Evolutionary conservation across 2,329 filamentous ascomycete species (phyloP).

Genomic region (Diaporthe vexans): DNA sequence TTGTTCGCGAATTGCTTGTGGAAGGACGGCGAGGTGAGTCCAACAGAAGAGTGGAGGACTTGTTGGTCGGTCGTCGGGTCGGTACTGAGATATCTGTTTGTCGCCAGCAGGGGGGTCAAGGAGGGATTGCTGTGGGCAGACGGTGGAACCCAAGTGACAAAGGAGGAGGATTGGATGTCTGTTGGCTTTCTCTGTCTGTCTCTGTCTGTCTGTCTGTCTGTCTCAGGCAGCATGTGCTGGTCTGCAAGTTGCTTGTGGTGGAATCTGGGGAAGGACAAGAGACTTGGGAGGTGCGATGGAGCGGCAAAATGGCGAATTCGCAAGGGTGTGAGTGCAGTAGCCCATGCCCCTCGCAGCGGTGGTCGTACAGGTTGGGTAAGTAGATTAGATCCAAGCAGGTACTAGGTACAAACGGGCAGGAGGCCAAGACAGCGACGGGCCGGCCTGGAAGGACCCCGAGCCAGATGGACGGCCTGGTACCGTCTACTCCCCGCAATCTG

Average conservation of each 20-base stretch:
- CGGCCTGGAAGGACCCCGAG: not conserved
- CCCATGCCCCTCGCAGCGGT: not conserved
- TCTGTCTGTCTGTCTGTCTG: too few species aligned
- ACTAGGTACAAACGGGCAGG: not conserved
- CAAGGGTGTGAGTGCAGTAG: slow-evolving; percentile 15
- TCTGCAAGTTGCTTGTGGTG: slow-evolving; percentile 1
- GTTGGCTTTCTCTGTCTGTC: not conserved
- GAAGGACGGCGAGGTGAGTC: slow-evolving; percentile 21
- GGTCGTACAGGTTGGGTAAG: slow-evolving; percentile 16
- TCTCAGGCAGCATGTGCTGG: not conserved
- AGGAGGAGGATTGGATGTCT: slow-evolving; percentile 8
- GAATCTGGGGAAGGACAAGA: slow-evolving; percentile 20
- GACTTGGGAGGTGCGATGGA: slow-evolving; percentile 39
- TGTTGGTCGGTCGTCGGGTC: slow-evolving; percentile 29
- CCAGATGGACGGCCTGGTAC: not conserved
- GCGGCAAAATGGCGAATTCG: slow-evolving; percentile 42
- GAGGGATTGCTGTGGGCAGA: not conserved
- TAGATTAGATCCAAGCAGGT: slow-evolving; percentile 8
- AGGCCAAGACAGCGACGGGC: not conserved
- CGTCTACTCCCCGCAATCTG: slow-evolving; percentile 9
- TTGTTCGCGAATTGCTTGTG: slow-evolving; percentile 13
- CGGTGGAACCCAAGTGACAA: slow-evolving; percentile 28
- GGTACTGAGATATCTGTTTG: slow-evolving; percentile 6
- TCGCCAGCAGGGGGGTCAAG: not conserved
- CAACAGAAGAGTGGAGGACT: slow-evolving; percentile 20